Evolutionary conservation across 805 yeast species (phyloP), one percentile per base, ranked within the genome.

Genomic region (Candida pseudofarinosa): DNA sequence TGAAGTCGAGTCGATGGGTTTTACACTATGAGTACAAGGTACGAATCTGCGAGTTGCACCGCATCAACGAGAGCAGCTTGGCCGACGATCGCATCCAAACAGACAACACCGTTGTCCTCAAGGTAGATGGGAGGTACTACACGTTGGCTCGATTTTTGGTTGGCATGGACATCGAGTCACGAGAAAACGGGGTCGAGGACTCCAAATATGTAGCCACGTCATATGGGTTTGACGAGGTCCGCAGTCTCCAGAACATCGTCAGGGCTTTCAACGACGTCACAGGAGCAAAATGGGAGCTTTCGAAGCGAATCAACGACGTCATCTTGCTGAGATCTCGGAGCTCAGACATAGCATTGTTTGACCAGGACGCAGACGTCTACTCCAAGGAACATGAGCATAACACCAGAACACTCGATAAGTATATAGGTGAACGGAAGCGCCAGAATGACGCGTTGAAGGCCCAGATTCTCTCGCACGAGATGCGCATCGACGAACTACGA

Each of bases 211-310:
- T 6, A 5, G 18, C 33, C 3, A 15, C 34, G 2, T 59, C 67
- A 3, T 66, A 66, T 42, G 46, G 56, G 3, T 62, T 62, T 42
- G 69, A 65, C 40, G 37, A 54, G 6, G 55, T 65, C n/a, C 41
- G 71, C 35, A 49, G 63, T 1, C 39, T 64, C 7, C 51, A 50
- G 36, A 59, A 54, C 34, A 43, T 64, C n/a, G 40, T 50, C 13
- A 47, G 48, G 17, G 57, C 69, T 1, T 41, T 59, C 2, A 56
- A 55, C 19, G 75, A 70, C 39, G 56, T 69, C 33, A 28, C 41
- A 4, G 13, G 32, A 2, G 45, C 65, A 30, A 68, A 67, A 43
- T 31, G 23, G n/a, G 48, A 42, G 16, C 41, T 62, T 1, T 38
- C 57, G 1, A 35, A 26, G 3, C 62, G 58, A 16, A 60, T 67